phyloP scores from a whole-genome alignment of 257 asterid genomes.

The Coffea canephora region DNA sequence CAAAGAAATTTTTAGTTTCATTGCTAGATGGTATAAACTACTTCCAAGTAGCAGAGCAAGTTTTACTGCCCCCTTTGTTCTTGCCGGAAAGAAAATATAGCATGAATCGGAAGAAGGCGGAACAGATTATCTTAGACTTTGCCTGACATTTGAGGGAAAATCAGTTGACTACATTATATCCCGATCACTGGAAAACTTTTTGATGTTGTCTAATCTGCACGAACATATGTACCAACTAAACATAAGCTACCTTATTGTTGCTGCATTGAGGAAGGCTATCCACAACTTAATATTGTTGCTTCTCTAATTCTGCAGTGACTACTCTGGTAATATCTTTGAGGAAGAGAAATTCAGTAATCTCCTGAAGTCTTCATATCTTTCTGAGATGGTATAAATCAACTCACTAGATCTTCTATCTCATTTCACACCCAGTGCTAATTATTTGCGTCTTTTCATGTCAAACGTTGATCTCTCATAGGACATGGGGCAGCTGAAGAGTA shows the following conservation, averaged over 20 bases:
- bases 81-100: neutral
- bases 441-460: neutral
- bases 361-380: constrained; percentile 18
- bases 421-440: neutral
- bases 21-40: neutral
- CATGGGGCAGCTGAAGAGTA: constrained; percentile 34
- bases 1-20: neutral
- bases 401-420: neutral
- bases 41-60: neutral
- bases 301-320: constrained; percentile 11
- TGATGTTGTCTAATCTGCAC: neutral
- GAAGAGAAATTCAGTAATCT: constrained; percentile 22
- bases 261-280: neutral
- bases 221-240: neutral
- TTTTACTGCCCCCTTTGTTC: neutral
- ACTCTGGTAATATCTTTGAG: constrained; percentile 15
- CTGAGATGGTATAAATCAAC: constrained; percentile 20
- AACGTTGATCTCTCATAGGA: constrained; percentile 12
- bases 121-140: neutral
- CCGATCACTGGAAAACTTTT: neutral
- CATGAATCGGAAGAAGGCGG: neutral
- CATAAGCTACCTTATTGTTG: neutral
- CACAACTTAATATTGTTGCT: neutral
- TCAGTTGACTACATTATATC: neutral
- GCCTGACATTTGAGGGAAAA: neutral